Percentiles rank a stretch among this genome's conserved stretches.
Conservation (phyloP, 2,329 filamentous ascomycete genomes). For the Pseudocercospora eumusae region DNA sequence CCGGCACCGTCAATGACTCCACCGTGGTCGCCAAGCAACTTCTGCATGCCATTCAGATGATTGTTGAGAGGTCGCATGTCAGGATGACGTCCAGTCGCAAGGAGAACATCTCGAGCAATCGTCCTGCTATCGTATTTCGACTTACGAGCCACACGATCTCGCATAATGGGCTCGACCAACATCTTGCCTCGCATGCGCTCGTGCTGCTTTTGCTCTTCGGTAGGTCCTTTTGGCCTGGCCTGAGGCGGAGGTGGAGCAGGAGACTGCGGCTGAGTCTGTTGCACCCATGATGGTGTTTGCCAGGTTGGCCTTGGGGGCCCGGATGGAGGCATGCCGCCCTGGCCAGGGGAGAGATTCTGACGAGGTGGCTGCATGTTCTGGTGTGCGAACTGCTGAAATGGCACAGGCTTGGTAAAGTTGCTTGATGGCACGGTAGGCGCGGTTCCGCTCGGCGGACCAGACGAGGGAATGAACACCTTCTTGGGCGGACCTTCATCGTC, state of each 20-base stretch:
- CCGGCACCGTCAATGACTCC: conserved; percentile 42
- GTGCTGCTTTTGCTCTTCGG: conserved; percentile 34
- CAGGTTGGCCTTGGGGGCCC: background rate
- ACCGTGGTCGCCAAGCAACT: conserved; percentile 42
- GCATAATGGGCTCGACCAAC: conserved; percentile 50
- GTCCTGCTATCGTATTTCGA: conserved; percentile 61
- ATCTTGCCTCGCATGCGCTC: conserved; percentile 39
- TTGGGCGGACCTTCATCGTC: conserved; percentile 49
- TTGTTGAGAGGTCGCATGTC: conserved; percentile 60
- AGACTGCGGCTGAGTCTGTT: conserved; percentile 11
- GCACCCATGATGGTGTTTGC: conserved; percentile 6
- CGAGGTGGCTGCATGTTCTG: conserved; percentile 5
- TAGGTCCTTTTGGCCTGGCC: conserved; percentile 31
- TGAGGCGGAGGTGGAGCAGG: conserved; percentile 17
- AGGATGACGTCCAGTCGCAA: conserved; percentile 63
- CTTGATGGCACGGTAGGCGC: conserved; percentile 15
- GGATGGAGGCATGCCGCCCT: conserved; percentile 12
- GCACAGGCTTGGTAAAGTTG: conserved; percentile 24
- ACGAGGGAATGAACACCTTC: conserved; percentile 38
- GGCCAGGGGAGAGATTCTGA: background rate
- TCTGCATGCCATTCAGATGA: conserved; percentile 52
- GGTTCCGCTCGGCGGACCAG: conserved; percentile 13
- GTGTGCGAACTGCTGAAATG: conserved; percentile 23
- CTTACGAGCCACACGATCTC: conserved; percentile 51
- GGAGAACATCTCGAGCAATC: conserved; percentile 64